Base-by-base conservation (phyloP, 2,329 filamentous ascomycete genomes). In the Pseudogymnoascus sp. region DNA sequence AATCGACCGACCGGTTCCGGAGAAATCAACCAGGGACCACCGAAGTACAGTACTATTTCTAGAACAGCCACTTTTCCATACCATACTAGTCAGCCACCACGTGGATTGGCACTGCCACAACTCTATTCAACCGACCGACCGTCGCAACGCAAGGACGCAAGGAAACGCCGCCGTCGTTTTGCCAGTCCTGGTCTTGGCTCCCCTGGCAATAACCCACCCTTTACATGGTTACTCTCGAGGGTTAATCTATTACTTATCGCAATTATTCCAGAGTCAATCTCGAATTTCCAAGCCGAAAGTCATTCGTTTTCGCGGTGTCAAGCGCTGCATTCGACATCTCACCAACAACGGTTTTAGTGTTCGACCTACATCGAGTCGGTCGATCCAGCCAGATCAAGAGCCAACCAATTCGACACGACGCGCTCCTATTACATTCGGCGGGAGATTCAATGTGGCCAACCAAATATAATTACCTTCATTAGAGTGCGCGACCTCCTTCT, bases 331-430 rank as follows among this genome's bases (percentile, higher is more conserved):
- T 29, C 16, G 13, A 19, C 29, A 33, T 56, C 29, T 56, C 50
- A n/a, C 50, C n/a, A 33, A 33, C n/a, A 33, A 7, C 50, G 10
- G 19, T 21, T 56, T 56, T 56, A 33, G 50, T 56, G 29, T 56
- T 33, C 29, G 6, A 10, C 50, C 29, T 56, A 35, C 50, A 56
- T 56, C 50, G 50, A 33, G 26, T 56, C 50, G n/a, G 50, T 33
- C n/a, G 50, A 35, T 56, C 50, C n/a, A 53, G 29, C 26, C 50
- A 56, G 50, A 56, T n/a, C 50, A 29, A 56, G n/a, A 56, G 50
- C 50, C 50, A 56, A 56, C 50, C 50, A 56, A 33, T 56, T 56
- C 50, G 16, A 56, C 50, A 56, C 50, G 50, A 56, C 50, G 50
- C 50, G 29, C 29, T 21, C 29, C 29, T 56, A 29, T 56, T 21